phyloP scores from a whole-genome alignment of 768 basidiomycete genomes.

The Boletus fagicola region DNA sequence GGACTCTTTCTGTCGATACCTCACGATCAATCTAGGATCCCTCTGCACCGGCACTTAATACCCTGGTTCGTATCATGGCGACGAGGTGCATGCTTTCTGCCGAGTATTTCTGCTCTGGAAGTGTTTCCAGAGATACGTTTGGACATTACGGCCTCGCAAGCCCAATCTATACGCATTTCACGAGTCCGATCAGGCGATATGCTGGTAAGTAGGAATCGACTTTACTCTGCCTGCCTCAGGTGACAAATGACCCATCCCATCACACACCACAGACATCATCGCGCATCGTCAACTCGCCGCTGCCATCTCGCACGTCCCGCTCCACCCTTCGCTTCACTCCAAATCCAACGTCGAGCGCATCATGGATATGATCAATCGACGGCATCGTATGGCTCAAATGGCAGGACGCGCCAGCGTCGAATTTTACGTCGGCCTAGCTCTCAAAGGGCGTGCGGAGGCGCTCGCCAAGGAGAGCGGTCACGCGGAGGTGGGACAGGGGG shows the following conservation, averaged over 20 bases:
- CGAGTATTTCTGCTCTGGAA: slow-evolving; percentile 97
- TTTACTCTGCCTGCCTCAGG: too few species aligned
- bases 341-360: slow-evolving; percentile 85
- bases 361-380: slow-evolving; percentile 81
- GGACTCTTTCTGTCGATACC: not conserved
- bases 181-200: slow-evolving; percentile 95
- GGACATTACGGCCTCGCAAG: slow-evolving; percentile 98
- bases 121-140: slow-evolving; percentile 88
- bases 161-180: slow-evolving; percentile 97
- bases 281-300: slow-evolving; percentile 92
- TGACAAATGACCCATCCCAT: not conserved
- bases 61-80: slow-evolving; percentile 97
- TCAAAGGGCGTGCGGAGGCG: slow-evolving; percentile 61
- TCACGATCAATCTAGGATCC: slow-evolving; percentile 56
- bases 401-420: slow-evolving; percentile 95
- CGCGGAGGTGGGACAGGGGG: slow-evolving; percentile 10
- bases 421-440: slow-evolving; percentile 92
- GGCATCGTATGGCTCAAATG: slow-evolving; percentile 97
- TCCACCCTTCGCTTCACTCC: slow-evolving; percentile 87
- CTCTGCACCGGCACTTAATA: slow-evolving; percentile 88
- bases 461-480: slow-evolving; percentile 32
- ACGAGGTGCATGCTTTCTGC: slow-evolving; percentile 98
- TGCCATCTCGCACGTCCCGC: slow-evolving; percentile 76
- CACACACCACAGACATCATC: slow-evolving; percentile 66
- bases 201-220: slow-evolving; percentile 55